These are phyloP conservation scores for Ramichloridium luteum DNA, from an alignment of 2,329 filamentous ascomycete genomes.

Conservation along the genomic window DNA sequence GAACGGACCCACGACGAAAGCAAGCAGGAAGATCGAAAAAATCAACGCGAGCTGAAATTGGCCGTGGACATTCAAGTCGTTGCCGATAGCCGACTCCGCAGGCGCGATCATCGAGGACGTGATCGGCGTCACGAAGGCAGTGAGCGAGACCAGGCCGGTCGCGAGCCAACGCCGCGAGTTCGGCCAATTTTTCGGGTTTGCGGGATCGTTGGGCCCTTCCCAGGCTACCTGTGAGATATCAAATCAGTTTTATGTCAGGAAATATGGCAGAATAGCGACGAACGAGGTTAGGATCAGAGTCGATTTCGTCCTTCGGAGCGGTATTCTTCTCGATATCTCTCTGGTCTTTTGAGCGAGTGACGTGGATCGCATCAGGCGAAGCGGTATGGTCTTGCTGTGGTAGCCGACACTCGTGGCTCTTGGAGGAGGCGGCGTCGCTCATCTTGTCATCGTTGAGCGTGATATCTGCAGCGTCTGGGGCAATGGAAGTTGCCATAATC, in stretches of 20 bases:
- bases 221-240: conserved; percentile 32
- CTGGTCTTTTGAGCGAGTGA: too few relatives aligned
- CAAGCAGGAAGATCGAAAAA: conserved; percentile 25
- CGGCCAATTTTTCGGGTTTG: conserved; percentile 35
- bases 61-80: conserved; percentile 19
- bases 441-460: too few relatives aligned
- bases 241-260: not conserved
- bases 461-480: too few relatives aligned
- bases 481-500: too few relatives aligned
- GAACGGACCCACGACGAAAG: conserved; percentile 23
- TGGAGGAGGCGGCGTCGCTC: too few relatives aligned
- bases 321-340: too few relatives aligned
- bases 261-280: not conserved
- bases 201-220: conserved; percentile 31
- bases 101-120: conserved; percentile 25
- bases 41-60: conserved; percentile 16
- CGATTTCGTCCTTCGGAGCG: too few relatives aligned
- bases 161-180: conserved; percentile 30
- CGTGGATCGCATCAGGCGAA: too few relatives aligned
- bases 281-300: too few relatives aligned
- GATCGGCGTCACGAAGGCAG: conserved; percentile 25
- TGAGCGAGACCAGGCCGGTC: conserved; percentile 24
- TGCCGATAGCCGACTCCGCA: conserved; percentile 14
- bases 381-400: too few relatives aligned
- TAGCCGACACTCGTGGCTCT: too few relatives aligned